Conservation (phyloP, 129 eudicot genomes). For the Helianthus annuus region DNA sequence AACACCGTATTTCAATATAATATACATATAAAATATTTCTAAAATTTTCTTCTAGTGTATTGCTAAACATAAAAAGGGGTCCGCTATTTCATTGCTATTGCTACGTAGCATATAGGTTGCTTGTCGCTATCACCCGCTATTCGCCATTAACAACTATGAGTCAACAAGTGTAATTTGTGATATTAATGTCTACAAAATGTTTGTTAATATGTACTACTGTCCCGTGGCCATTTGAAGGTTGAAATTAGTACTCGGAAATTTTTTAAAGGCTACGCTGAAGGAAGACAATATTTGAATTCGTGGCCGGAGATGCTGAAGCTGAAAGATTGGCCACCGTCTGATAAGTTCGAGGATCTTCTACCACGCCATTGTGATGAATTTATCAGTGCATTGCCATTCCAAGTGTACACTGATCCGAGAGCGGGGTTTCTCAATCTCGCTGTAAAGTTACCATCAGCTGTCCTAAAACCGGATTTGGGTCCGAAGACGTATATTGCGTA, state of each 20-base stretch:
- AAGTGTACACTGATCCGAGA: slow-evolving; percentile 75
- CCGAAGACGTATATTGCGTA: slow-evolving; percentile 89
- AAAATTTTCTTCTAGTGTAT: no score
- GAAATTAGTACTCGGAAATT: slow-evolving; percentile 56
- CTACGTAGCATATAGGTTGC: no score
- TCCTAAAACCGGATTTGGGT: slow-evolving; percentile 76
- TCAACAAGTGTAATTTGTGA: no score
- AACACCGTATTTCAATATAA: no score
- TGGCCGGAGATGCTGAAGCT: slow-evolving; percentile 91
- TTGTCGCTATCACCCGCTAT: no score
- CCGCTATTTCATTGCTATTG: no score
- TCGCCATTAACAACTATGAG: no score
- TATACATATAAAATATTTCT: no score
- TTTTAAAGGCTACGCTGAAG: slow-evolving; percentile 67
- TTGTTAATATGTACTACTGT: background rate
- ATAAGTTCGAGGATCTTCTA: slow-evolving; percentile 65
- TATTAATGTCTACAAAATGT: background rate
- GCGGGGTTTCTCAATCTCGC: slow-evolving; percentile 74
- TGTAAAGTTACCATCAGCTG: slow-evolving; percentile 56
- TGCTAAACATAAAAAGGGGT: no score
- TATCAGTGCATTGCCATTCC: slow-evolving; percentile 70
- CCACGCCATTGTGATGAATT: slow-evolving; percentile 88
- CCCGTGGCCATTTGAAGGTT: slow-evolving; percentile 44
- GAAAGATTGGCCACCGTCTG: slow-evolving; percentile 86
- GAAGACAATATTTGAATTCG: slow-evolving; percentile 48